Evolutionary conservation across 140 eudicot species (phyloP).

Genomic region (Senecio squalidus): DNA sequence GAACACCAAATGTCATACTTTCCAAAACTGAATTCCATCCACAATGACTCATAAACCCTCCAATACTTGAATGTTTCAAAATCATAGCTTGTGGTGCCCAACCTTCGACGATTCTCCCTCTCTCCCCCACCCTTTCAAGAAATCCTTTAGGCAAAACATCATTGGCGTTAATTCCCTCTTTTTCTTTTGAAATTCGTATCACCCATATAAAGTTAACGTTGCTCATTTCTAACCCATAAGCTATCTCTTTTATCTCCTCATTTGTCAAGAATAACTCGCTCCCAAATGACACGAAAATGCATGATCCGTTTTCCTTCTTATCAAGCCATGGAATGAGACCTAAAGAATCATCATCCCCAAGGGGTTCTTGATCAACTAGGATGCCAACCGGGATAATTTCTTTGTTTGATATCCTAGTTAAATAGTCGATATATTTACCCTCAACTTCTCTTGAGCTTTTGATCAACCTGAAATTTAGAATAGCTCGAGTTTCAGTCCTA

Average conservation of each 20-base stretch:
- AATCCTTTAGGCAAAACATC: background rate
- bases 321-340: background rate
- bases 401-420: background rate
- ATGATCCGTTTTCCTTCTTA: background rate
- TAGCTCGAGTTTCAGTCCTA: too few species aligned
- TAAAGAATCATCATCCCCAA: background rate
- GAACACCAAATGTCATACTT: background rate
- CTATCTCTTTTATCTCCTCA: background rate
- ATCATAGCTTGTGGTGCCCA: background rate
- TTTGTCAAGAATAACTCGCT: background rate
- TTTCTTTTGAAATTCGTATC: background rate
- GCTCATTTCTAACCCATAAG: background rate
- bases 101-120: background rate
- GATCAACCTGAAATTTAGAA: background rate
- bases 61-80: background rate
- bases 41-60: too few species aligned
- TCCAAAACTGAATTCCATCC: too few species aligned
- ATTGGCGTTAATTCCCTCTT: background rate
- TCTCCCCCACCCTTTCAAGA: background rate
- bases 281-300: background rate
- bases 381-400: background rate
- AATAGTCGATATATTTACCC: background rate
- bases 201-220: background rate
- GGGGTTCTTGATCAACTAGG: background rate
- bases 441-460: background rate